phyloP scores from a whole-genome alignment of 2,329 filamentous ascomycete genomes.

The Pseudopyricularia javanii region DNA sequence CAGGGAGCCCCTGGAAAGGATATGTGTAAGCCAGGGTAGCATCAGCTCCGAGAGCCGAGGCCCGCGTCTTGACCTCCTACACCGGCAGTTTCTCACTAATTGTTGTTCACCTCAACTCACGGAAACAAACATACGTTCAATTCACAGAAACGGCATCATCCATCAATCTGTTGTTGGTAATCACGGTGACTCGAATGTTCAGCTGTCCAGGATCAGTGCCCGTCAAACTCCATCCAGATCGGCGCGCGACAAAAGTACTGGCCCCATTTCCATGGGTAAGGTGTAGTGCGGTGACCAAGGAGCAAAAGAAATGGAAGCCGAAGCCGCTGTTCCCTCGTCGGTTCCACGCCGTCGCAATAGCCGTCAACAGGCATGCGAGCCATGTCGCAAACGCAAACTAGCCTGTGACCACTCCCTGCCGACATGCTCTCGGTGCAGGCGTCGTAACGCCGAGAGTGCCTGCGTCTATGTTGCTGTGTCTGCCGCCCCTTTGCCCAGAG shows the following conservation, averaged over 20 bases:
- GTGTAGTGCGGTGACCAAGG: background rate
- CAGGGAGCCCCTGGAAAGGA: no score
- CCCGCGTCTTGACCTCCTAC: background rate
- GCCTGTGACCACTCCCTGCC: slow-evolving; percentile 4
- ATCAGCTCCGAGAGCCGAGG: background rate
- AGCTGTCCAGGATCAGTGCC: no score
- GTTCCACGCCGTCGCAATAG: slow-evolving; percentile 3
- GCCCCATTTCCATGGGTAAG: no score
- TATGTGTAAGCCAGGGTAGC: background rate
- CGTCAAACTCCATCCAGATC: no score
- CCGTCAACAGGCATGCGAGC: slow-evolving; percentile 4
- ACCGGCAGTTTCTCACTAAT: no score
- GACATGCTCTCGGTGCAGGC: slow-evolving; percentile 1
- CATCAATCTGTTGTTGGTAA: no score
- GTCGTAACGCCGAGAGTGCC: background rate
- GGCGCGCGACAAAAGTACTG: no score
- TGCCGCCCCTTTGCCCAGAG: background rate
- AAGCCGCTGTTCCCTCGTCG: background rate
- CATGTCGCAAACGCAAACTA: slow-evolving; percentile 2
- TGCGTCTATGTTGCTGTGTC: slow-evolving; percentile 1
- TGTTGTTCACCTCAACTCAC: background rate
- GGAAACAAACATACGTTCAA: background rate
- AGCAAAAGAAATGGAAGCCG: background rate
- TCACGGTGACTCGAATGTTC: no score
- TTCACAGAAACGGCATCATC: no score